A percentile compares a stretch with the other conserved stretches of the same genome.
Evolutionary conservation across 2,329 filamentous ascomycete genomes (phyloP).

Genomic region (Coniochaeta pulveracea): DNA sequence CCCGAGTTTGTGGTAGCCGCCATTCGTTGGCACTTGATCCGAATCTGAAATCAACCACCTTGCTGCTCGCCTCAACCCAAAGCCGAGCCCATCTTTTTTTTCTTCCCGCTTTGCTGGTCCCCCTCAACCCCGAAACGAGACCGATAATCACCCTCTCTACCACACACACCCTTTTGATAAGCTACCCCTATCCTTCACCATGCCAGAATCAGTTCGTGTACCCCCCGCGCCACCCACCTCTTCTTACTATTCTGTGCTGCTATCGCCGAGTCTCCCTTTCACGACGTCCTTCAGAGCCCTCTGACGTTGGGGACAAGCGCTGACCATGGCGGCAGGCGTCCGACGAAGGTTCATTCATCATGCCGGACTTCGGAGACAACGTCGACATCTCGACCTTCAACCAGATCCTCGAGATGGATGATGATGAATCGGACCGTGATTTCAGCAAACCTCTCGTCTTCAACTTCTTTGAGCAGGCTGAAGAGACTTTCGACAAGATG

Average conservation of each 20-base stretch:
- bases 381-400: conserved; percentile 76
- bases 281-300: neutral
- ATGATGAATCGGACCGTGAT: conserved; percentile 71
- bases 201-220: conserved; percentile 4
- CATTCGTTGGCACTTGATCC: conserved; percentile 1
- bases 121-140: neutral
- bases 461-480: conserved; percentile 87
- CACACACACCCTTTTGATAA: no score
- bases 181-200: conserved; percentile 2
- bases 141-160: no score
- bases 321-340: conserved; percentile 6
- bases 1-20: conserved; percentile 3
- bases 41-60: conserved; percentile 1
- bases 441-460: conserved; percentile 84
- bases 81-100: no score
- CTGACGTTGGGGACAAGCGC: neutral
- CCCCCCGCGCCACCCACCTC: neutral
- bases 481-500: conserved; percentile 79
- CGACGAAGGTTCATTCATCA: conserved; percentile 32
- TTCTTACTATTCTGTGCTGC: neutral
- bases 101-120: neutral
- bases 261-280: neutral
- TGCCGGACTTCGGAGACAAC: conserved; percentile 58
- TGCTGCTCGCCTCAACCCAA: neutral
- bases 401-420: conserved; percentile 98